Evolutionary conservation across 768 basidiomycete species (phyloP).

Genomic region (Suillus occidentalis): DNA sequence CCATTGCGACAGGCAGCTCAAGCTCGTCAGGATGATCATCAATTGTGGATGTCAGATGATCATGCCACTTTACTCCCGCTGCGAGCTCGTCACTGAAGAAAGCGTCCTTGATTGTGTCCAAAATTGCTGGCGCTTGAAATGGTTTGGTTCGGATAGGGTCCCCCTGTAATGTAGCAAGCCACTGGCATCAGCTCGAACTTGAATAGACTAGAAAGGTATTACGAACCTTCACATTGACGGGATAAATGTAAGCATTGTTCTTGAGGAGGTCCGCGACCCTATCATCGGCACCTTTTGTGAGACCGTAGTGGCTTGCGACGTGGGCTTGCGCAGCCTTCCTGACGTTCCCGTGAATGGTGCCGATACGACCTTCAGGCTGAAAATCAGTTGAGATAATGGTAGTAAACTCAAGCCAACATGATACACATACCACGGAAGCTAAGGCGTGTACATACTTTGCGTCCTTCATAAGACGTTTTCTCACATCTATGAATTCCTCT

Average conservation of each 20-base stretch:
- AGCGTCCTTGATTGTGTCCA: conserved; percentile 3
- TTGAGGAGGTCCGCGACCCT: background rate
- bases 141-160: conserved; percentile 10
- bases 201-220: background rate
- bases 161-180: background rate
- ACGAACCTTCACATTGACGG: background rate
- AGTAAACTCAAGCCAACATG: background rate
- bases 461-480: background rate
- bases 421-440: conserved; percentile 4
- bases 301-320: background rate
- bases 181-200: background rate
- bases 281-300: background rate
- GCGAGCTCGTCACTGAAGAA: conserved; percentile 1
- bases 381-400: background rate
- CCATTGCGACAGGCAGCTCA: too few species aligned
- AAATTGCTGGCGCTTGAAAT: conserved; percentile 3
- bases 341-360: background rate
- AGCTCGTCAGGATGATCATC: background rate
- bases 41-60: background rate
- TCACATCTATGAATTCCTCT: background rate
- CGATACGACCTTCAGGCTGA: background rate
- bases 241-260: conserved; percentile 4
- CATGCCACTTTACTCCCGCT: background rate
- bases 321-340: too few species aligned
- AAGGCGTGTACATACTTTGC: background rate